Evolutionary conservation across 768 basidiomycete species (phyloP).

Genomic region (Pisolithus microcarpus): DNA sequence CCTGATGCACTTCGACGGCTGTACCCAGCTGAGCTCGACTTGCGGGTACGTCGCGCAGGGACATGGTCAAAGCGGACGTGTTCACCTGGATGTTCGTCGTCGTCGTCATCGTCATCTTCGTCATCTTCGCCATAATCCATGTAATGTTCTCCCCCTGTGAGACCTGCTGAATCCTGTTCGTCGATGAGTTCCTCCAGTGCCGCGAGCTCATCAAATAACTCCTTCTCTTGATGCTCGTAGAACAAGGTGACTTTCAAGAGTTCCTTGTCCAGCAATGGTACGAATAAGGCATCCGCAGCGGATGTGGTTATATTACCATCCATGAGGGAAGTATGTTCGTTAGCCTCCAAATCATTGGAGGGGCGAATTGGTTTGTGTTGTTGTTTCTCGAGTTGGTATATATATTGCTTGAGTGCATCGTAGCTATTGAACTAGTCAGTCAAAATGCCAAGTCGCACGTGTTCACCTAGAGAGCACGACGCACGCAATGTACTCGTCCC

Average conservation of each 20-base stretch:
- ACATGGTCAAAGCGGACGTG: constrained; percentile 22
- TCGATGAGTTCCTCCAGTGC: constrained; percentile 51
- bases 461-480: constrained; percentile 33
- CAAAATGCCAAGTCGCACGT: background rate
- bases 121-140: constrained; percentile 42
- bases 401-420: constrained; percentile 73
- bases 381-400: constrained; percentile 81
- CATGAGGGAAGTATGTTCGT: constrained; percentile 54
- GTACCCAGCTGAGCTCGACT: constrained; percentile 23
- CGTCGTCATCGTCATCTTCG: constrained; percentile 54
- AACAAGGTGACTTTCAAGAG: constrained; percentile 74
- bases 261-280: constrained; percentile 73
- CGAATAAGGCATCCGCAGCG: constrained; percentile 54
- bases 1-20: constrained; percentile 20
- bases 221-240: constrained; percentile 70
- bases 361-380: constrained; percentile 41
- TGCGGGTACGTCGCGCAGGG: constrained; percentile 30
- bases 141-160: constrained; percentile 44
- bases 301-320: constrained; percentile 24
- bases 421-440: constrained; percentile 43
- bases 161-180: constrained; percentile 54
- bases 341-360: constrained; percentile 56
- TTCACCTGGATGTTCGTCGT: constrained; percentile 40
- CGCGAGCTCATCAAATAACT: constrained; percentile 54
- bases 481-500: constrained; percentile 85